These are phyloP conservation scores for Crataegus laevigata DNA, from an alignment of 306 rosid genomes.

Conservation along the genomic window DNA sequence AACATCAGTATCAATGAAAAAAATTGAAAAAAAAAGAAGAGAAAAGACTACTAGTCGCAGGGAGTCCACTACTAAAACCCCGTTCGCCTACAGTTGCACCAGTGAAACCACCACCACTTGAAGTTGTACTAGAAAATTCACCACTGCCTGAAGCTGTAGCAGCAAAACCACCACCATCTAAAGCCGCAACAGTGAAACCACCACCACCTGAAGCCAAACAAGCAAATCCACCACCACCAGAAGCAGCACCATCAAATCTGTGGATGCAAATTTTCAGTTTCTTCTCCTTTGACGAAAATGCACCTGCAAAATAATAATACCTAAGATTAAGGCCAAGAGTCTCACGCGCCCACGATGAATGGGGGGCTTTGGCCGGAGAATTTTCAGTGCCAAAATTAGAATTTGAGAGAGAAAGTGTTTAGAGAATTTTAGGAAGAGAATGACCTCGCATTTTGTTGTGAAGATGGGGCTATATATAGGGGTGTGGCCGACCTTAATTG, in stretches of 20 bases:
- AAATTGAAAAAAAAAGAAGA: neutral
- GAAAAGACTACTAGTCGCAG: neutral
- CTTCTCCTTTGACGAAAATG: too few relatives aligned
- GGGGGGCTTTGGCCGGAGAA: too few relatives aligned
- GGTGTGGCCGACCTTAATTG: too few relatives aligned
- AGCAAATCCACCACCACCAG: conserved; percentile 34
- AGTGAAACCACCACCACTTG: conserved; percentile 35
- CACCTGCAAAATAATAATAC: too few relatives aligned
- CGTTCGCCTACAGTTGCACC: conserved; percentile 21
- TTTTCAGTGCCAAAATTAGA: too few relatives aligned
- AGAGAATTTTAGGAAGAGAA: too few relatives aligned
- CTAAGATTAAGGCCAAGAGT: too few relatives aligned
- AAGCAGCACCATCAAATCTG: conserved; percentile 30
- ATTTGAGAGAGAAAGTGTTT: too few relatives aligned
- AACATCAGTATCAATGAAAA: neutral
- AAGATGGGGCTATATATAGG: too few relatives aligned
- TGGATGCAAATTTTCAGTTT: too few relatives aligned
- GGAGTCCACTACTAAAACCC: conserved; percentile 35
- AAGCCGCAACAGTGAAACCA: conserved; percentile 43
- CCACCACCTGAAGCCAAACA: conserved; percentile 20
- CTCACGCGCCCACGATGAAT: too few relatives aligned
- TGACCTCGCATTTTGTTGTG: too few relatives aligned
- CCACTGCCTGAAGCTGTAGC: conserved; percentile 27
- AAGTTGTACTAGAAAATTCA: conserved; percentile 30
- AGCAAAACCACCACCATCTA: conserved; percentile 4